phyloP scores from a whole-genome alignment of 305 asterid species.

The Fraxinus velutina region DNA sequence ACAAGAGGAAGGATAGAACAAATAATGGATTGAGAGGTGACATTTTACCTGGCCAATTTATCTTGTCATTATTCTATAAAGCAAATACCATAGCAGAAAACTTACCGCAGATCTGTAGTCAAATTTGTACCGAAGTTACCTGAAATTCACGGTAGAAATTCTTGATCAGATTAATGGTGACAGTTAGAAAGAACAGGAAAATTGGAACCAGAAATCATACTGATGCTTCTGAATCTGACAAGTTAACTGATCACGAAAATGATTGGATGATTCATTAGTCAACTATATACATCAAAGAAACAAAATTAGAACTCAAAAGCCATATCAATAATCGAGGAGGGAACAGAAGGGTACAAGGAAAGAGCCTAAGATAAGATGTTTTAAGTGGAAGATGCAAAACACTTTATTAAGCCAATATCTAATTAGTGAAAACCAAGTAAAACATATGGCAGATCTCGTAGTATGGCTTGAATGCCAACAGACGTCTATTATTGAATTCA shows the following conservation, averaged over 20 bases:
- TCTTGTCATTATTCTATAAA: neutral
- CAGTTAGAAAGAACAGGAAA: neutral
- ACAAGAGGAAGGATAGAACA: neutral
- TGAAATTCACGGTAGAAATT: conserved; percentile 25
- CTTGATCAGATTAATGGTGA: neutral
- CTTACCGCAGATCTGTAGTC: conserved; percentile 63
- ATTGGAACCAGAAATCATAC: conserved; percentile 22
- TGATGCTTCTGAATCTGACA: conserved; percentile 31
- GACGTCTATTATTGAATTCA: neutral
- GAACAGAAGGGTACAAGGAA: neutral
- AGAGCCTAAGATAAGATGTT: neutral
- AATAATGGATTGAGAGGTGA: neutral
- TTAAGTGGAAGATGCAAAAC: neutral
- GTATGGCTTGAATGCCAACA: neutral
- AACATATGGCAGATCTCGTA: neutral
- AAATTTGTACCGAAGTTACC: conserved; percentile 29
- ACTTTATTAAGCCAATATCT: neutral
- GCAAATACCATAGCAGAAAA: neutral
- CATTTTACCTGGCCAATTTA: neutral
- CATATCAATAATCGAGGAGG: neutral
- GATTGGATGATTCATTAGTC: conserved; percentile 10
- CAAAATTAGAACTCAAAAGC: neutral
- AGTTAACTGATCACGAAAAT: conserved; percentile 32
- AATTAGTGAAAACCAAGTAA: neutral
- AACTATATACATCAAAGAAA: conserved; percentile 23